Base-by-base conservation (phyloP, 768 basidiomycete genomes). In the Holtermannia corniformis region DNA sequence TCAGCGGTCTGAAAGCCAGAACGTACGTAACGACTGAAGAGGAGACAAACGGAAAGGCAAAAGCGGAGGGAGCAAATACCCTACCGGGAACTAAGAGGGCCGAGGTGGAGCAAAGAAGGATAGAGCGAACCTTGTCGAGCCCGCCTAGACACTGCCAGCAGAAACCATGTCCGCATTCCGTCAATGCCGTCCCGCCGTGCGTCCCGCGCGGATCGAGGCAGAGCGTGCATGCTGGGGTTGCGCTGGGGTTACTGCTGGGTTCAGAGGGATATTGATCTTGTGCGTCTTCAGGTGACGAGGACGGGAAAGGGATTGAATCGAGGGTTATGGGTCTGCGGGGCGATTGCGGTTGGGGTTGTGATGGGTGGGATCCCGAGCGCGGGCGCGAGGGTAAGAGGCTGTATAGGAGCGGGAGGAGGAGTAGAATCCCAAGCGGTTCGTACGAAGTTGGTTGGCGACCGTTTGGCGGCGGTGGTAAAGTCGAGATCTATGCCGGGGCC, bases 141-240 rank as follows among this genome's bases (percentile, higher is more conserved):
- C 67, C 69, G 49, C 70, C 67, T 27, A 73, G 53, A 55, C 72
- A 73, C 4, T 53, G 57, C 72, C 72, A 73, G 57, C 72, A 73
- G 51, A 73, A 73, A 12, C 71, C 61, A 62, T 73, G 72, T 1
- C 72, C 72, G 43, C 72, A 73, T 47, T 72, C 71, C 4, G 71
- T 72, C 22, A 71, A 67, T 4, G 65, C 64, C 0, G 60, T 65
- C 2, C 66, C 70, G 26, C 65, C 57, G 2, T 61, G 60, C 1
- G 64, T 62, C 4, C 70, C 70, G 22, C 70, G 50, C 4, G 66
- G 62, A 32, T 67, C 59, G 3, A 72, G 59, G 55, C 70, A 72
- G 1, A 72, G 57, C 3, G 70, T 67, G 51, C 70, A 72, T 49
- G 68, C 68, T 52, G 66, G 32, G 32, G 32, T n/a, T n/a, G n/a